Percentiles rank a stretch among this genome's conserved stretches.
These are phyloP conservation scores for Trichocladium antarcticum DNA, from an alignment of 495 filamentous ascomycete species.

Conservation along the genomic window DNA sequence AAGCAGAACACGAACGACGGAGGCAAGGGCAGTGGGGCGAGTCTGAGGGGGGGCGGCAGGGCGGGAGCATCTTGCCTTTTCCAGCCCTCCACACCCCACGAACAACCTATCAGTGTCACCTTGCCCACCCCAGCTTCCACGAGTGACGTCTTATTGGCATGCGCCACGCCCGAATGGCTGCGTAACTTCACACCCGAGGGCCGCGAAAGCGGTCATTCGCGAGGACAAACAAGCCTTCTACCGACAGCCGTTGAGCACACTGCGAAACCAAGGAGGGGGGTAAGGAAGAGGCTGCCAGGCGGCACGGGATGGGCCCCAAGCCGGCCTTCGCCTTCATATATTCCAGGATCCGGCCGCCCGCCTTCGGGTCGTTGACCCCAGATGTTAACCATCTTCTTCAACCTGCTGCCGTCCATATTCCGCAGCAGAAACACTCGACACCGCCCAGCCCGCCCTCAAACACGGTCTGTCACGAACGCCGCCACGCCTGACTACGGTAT, in stretches of 20 bases:
- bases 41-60: not conserved
- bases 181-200: not conserved
- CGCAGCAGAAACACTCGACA: conserved; percentile 6
- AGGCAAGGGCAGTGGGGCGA: not conserved
- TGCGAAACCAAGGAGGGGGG: not conserved
- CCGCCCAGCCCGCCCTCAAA: conserved; percentile 11
- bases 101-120: conserved; percentile 11
- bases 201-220: not conserved
- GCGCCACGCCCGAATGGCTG: not conserved
- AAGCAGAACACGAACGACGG: not conserved
- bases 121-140: conserved; percentile 10
- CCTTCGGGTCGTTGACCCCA: conserved; percentile 10
- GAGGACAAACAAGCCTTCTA: not conserved
- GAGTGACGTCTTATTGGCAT: conserved; percentile 1
- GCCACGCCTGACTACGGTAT: not conserved
- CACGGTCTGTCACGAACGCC: conserved; percentile 5
- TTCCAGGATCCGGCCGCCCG: conserved; percentile 7
- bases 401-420: not conserved
- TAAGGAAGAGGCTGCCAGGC: conserved; percentile 1
- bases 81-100: conserved; percentile 6
- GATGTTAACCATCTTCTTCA: conserved; percentile 1
- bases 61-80: conserved; percentile 8
- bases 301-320: not conserved
- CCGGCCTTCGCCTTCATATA: not conserved
- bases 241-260: no score